Percentiles rank a stretch among this genome's conserved stretches.
Evolutionary conservation across 2,329 filamentous ascomycete species (phyloP).

Genomic region (Aspergillus sp.): DNA sequence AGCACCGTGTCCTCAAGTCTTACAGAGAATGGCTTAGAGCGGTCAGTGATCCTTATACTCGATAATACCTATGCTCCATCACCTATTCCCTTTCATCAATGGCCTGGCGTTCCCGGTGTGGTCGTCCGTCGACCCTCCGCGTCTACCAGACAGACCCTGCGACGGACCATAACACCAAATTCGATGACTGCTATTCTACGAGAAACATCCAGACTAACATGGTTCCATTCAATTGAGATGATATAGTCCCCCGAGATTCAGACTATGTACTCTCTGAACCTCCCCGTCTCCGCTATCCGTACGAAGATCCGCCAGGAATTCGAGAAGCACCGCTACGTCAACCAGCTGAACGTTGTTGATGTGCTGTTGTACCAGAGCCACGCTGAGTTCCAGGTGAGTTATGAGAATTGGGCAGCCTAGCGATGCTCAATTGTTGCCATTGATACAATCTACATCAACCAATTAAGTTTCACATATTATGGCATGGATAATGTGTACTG

Average conservation of each 20-base stretch:
- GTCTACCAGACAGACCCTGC: background rate
- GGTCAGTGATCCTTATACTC: constrained; percentile 61
- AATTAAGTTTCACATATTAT: background rate
- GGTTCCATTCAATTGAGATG: background rate
- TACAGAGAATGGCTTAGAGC: constrained; percentile 96
- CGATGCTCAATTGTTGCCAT: background rate
- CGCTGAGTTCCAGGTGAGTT: constrained; percentile 83
- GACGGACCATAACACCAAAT: background rate
- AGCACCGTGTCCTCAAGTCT: constrained; percentile 78
- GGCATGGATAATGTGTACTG: background rate
- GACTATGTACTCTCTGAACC: constrained; percentile 90
- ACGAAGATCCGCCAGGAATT: constrained; percentile 97
- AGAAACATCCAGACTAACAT: background rate
- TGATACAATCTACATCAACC: too few species aligned
- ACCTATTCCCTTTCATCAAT: background rate
- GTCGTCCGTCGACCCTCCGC: background rate
- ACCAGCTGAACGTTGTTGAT: constrained; percentile 84
- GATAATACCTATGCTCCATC: background rate
- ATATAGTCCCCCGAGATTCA: constrained; percentile 90
- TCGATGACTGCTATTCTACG: background rate
- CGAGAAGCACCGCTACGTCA: constrained; percentile 90
- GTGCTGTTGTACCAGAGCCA: constrained; percentile 89
- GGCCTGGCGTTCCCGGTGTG: background rate
- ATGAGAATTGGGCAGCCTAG: background rate
- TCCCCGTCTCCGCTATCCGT: constrained; percentile 83